These are phyloP conservation scores for Bryum argenteum DNA, from an alignment of 225 moss, liverwort and hornwort species.

Conservation along the genomic window DNA sequence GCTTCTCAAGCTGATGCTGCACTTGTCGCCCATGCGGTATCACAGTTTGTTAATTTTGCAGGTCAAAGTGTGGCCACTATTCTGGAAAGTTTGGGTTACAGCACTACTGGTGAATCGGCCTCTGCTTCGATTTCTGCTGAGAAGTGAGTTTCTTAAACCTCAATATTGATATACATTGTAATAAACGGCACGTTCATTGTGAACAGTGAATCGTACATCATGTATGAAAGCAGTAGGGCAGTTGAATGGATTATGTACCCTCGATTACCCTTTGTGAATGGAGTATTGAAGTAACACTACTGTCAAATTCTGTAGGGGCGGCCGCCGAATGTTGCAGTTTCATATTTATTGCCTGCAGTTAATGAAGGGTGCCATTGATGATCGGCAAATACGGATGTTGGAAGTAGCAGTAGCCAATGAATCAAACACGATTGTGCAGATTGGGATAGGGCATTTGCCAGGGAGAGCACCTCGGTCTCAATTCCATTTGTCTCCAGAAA, in stretches of 20 bases:
- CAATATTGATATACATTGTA: constrained; percentile 1
- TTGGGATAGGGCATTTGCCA: constrained; percentile 70
- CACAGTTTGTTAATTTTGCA: constrained; percentile 58
- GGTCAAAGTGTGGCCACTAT: constrained; percentile 65
- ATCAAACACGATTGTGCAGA: constrained; percentile 61
- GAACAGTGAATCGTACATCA: neutral
- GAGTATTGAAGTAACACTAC: constrained; percentile 34
- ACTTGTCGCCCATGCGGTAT: constrained; percentile 74
- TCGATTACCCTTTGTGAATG: constrained; percentile 11
- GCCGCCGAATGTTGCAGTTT: constrained; percentile 84
- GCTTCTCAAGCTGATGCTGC: constrained; percentile 80
- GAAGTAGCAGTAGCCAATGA: constrained; percentile 91
- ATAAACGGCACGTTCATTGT: constrained; percentile 1
- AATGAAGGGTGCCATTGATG: constrained; percentile 82
- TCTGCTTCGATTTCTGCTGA: constrained; percentile 53
- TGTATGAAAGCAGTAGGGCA: neutral
- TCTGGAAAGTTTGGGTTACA: constrained; percentile 69
- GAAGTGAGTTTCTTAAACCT: constrained; percentile 34
- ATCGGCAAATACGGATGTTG: constrained; percentile 85
- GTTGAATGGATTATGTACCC: constrained; percentile 22
- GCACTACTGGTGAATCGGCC: constrained; percentile 44
- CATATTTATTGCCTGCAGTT: constrained; percentile 87
- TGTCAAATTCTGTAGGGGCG: constrained; percentile 58
- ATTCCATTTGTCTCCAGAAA: constrained; percentile 82
- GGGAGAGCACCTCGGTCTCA: constrained; percentile 79